Conservation (phyloP, 2,329 filamentous ascomycete species). For the Byssochlamys sp. region DNA sequence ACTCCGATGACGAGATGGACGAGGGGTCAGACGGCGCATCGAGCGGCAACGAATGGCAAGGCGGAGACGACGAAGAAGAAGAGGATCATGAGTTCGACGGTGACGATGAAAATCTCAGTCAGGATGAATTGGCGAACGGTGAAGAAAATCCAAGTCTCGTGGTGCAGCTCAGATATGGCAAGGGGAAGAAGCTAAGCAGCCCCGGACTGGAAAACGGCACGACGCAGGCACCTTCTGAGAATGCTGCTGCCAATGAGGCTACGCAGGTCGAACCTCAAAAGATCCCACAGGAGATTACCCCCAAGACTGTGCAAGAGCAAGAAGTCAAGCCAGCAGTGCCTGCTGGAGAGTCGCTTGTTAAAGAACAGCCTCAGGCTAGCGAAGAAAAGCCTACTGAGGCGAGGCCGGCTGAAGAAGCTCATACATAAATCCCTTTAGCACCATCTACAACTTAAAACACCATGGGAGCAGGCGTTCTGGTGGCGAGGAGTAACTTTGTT, state of each 20-base stretch:
- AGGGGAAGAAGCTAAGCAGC: conserved; percentile 15
- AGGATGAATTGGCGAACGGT: conserved; percentile 36
- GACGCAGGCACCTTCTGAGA: neutral
- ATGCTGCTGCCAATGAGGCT: conserved; percentile 1
- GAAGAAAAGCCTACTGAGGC: neutral
- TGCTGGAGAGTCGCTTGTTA: neutral
- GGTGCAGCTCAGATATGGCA: conserved; percentile 55
- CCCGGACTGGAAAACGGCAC: neutral
- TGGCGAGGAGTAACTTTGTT: neutral
- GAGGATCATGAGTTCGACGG: conserved; percentile 58
- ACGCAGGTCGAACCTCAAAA: neutral
- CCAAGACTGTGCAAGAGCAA: neutral
- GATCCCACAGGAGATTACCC: neutral
- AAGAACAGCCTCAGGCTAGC: neutral
- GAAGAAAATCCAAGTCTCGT: conserved; percentile 55
- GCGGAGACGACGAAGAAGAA: conserved; percentile 56
- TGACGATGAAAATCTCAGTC: conserved; percentile 35
- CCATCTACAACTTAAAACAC: neutral
- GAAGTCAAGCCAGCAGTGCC: neutral
- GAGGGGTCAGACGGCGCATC: conserved; percentile 55
- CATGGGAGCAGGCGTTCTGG: neutral
- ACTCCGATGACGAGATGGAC: conserved; percentile 54
- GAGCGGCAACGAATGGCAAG: conserved; percentile 58
- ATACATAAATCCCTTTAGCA: neutral
- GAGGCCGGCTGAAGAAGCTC: neutral